phyloP scores from a whole-genome alignment of 1,139 yeast genomes.

The Zygoascus meyerae region DNA sequence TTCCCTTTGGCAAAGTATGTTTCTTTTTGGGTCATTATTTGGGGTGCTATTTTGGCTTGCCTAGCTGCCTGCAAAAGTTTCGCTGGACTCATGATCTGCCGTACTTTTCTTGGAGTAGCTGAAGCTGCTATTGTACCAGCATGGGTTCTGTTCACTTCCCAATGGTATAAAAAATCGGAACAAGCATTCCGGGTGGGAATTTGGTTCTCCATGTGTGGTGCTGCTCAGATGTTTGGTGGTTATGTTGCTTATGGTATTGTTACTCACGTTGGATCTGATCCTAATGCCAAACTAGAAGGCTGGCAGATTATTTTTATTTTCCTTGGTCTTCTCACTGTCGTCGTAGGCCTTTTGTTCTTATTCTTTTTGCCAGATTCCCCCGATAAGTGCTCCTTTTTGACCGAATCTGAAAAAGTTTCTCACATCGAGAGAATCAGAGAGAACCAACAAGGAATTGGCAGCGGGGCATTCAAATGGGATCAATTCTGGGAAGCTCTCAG shows the following conservation, averaged over 20 bases:
- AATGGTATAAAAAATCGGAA: conserved; percentile 50
- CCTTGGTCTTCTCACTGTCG: conserved; percentile 28
- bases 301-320: conserved; percentile 53
- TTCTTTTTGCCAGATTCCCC: conserved; percentile 51
- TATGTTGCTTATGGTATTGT: conserved; percentile 41
- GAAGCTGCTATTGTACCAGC: conserved; percentile 54
- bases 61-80: conserved; percentile 47
- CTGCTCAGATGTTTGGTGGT: conserved; percentile 36
- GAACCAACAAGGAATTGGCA: conserved; percentile 48
- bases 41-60: conserved; percentile 46
- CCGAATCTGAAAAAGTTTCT: conserved; percentile 45
- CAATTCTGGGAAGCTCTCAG: conserved; percentile 43
- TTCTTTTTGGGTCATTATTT: conserved; percentile 40
- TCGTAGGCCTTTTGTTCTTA: conserved; percentile 44
- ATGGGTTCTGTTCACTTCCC: conserved; percentile 47
- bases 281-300: conserved; percentile 33
- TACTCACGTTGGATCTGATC: conserved; percentile 30
- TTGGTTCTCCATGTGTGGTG: conserved; percentile 22
- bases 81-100: conserved; percentile 45
- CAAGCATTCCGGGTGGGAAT: conserved; percentile 40
- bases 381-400: conserved; percentile 48
- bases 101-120: conserved; percentile 49
- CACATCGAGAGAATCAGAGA: conserved; percentile 47
- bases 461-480: conserved; percentile 43
- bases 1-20: conserved; percentile 50